Evolutionary conservation across 352 stramenopile genomes (phyloP).

Genomic region (Phytophthora podocarpi): DNA sequence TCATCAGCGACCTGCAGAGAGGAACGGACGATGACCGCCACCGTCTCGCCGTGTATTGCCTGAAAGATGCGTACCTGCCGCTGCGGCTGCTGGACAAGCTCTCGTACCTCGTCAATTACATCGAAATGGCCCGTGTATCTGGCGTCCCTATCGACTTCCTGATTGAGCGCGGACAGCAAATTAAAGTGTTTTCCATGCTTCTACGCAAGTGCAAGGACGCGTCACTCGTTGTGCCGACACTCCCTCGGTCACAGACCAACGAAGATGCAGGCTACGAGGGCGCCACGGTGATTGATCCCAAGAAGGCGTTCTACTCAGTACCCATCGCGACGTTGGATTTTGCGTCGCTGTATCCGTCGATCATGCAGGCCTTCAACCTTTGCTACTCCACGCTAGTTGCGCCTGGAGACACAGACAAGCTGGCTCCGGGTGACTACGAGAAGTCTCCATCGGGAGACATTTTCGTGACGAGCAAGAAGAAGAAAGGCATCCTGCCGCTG

Average conservation of each 20-base stretch:
- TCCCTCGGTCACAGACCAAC: conserved; percentile 88
- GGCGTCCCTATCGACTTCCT: conserved; percentile 98
- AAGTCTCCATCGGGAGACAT: conserved; percentile 96
- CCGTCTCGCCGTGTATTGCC: conserved; percentile 98
- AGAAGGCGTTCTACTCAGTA: conserved; percentile 99
- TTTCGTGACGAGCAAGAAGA: conserved; percentile 95
- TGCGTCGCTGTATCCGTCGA: conserved; percentile 99
- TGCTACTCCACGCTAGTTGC: conserved; percentile 99
- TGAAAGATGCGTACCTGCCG: conserved; percentile 98
- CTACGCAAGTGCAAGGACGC: conserved; percentile 95
- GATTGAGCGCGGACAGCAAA: conserved; percentile 98
- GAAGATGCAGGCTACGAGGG: conserved; percentile 96
- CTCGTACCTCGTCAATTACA: conserved; percentile 99
- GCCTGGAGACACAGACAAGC: conserved; percentile 60
- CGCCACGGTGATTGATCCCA: conserved; percentile 99
- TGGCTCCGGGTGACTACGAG: conserved; percentile 82
- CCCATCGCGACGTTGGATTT: conserved; percentile 99
- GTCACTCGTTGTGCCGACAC: conserved; percentile 95
- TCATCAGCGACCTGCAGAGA: conserved; percentile 95
- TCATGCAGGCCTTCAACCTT: conserved; percentile 99
- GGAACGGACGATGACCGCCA: conserved; percentile 98
- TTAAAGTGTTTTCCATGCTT: conserved; percentile 99
- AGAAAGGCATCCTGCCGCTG: conserved; percentile 98
- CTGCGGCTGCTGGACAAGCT: conserved; percentile 98
- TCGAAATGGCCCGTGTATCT: conserved; percentile 99